Evolutionary conservation across 495 filamentous ascomycete genomes (phyloP), one percentile per base, ranked within the genome.

Genomic region (Penicillium dipodomyicola): DNA sequence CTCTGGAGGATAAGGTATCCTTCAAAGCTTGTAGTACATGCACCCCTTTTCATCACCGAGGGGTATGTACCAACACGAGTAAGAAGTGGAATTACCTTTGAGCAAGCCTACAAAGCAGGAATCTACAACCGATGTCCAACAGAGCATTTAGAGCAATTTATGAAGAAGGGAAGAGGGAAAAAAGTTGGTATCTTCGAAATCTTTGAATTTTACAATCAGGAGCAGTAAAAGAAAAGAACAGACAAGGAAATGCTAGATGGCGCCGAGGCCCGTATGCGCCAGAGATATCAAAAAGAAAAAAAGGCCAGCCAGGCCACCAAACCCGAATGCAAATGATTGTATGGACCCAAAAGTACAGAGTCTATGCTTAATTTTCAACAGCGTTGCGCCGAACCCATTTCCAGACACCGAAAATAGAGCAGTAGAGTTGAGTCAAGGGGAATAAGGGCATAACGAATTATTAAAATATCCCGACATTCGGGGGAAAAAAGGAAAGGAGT

Each of bases 281-380:
- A 39, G 40, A 44, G 37, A 52, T 29, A 25, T 39, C 32, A 22
- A 29, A 54, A 46, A 51, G 2, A 12, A 14, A 27, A 27, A 29
- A 40, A 4, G 52, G 29, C 51, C 41, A 46, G 3, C 25, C 37
- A 9, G 33, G 33, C 30, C 33, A 42, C 35, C 49, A 25, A 29
- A 33, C 41, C 42, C 42, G 47, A 47, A 54, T 54, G 52, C 52
- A 54, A 54, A 47, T 54, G 32, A 54, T 39, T 29, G 52, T 37
- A 54, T 37, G 22, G 10, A 22, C 32, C 52, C 42, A 45, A 46
- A 37, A 32, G 37, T 41, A 42, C 50, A 52, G 2, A 17, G 43
- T 45, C 41, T 45, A 54, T 54, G 41, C 33, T 17, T 29, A 27
- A 39, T 54, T 46, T 54, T 45, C 20, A 54, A 46, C 49, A 41